Conservation (phyloP, 176 grass and related monocot species). For the Oryza longistaminata region DNA sequence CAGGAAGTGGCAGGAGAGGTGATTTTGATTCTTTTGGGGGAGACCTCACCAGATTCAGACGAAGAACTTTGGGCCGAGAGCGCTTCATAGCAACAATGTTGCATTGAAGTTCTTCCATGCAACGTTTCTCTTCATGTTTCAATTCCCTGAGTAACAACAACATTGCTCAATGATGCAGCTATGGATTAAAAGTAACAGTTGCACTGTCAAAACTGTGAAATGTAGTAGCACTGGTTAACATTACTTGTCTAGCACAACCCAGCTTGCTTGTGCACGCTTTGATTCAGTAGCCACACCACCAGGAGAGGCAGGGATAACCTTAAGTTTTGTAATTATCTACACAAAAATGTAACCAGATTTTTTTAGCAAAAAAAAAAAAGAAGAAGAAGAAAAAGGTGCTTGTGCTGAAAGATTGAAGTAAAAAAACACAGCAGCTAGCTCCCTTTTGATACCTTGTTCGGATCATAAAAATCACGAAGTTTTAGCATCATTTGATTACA, state of each 20-base stretch:
- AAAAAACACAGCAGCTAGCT: not conserved
- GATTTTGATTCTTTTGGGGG: constrained; percentile 52
- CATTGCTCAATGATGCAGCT: not conserved
- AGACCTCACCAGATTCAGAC: constrained; percentile 70
- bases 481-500: constrained; percentile 75
- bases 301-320: constrained; percentile 58
- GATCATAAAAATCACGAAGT: constrained; percentile 73
- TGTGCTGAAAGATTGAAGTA: not conserved
- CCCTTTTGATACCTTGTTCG: constrained; percentile 50
- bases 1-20: constrained; percentile 13
- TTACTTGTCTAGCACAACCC: constrained; percentile 97
- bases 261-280: constrained; percentile 67
- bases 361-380: not conserved
- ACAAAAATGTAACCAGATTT: not conserved
- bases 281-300: constrained; percentile 78
- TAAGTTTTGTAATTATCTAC: constrained; percentile 74
- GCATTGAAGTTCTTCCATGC: constrained; percentile 84
- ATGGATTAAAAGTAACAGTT: constrained; percentile 1
- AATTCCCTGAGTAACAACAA: constrained; percentile 56
- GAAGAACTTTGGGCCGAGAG: constrained; percentile 80
- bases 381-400: too few relatives aligned
- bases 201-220: not conserved
- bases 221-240: not conserved
- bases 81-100: constrained; percentile 92
- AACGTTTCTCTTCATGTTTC: constrained; percentile 76